phyloP scores from a whole-genome alignment of 163 green algal genomes.

The Volvox carteri region DNA sequence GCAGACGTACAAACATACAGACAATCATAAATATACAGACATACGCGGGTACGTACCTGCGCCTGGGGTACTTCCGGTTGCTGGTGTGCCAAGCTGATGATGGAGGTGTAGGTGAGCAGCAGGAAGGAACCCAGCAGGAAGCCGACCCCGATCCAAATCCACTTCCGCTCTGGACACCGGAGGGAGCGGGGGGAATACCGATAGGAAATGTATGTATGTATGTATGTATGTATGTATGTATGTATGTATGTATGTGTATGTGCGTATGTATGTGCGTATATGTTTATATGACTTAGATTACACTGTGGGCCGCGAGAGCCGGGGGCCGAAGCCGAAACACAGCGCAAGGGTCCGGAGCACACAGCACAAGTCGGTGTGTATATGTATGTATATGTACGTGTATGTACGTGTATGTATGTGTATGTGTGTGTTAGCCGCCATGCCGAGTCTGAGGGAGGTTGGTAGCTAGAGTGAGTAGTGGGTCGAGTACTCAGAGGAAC shows the following conservation, averaged over 20 bases:
- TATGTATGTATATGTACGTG: no score
- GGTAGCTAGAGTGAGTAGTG: no score
- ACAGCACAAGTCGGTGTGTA: no score
- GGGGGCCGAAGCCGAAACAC: no score
- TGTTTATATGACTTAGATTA: background rate
- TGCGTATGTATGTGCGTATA: background rate
- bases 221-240: background rate
- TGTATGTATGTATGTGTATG: background rate
- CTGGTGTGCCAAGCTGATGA: conserved; percentile 48
- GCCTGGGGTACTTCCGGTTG: conserved; percentile 39
- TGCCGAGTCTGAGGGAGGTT: no score
- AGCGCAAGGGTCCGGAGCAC: no score
- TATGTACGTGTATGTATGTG: no score
- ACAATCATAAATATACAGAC: no score
- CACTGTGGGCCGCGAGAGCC: no score
- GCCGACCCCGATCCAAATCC: conserved; percentile 64
- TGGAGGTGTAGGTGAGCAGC: conserved; percentile 47
- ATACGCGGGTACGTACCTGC: conserved; percentile 52
- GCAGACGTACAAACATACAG: no score
- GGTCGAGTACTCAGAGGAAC: no score
- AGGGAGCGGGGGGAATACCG: background rate
- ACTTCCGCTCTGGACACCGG: conserved; percentile 26
- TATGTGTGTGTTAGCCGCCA: no score
- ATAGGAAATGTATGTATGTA: background rate
- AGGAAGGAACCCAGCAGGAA: conserved; percentile 60